phyloP scores from a whole-genome alignment of 2,329 filamentous ascomycete species.

The Exophiala viscosa region DNA sequence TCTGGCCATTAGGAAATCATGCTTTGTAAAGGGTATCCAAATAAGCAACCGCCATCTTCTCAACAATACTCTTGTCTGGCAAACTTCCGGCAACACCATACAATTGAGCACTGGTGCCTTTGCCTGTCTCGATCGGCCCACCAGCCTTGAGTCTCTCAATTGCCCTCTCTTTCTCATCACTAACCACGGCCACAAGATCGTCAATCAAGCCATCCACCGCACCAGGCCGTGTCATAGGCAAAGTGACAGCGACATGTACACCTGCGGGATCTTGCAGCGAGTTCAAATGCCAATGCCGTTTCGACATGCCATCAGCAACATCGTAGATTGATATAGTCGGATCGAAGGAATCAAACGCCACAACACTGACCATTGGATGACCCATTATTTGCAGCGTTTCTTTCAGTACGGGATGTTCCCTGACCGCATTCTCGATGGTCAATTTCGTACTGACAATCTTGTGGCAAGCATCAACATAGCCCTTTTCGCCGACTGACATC shows the following conservation, averaged over 20 bases:
- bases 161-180: constrained; percentile 75
- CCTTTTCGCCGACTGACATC: constrained; percentile 80
- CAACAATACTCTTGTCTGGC: constrained; percentile 93
- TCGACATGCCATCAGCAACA: constrained; percentile 81
- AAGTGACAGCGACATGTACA: constrained; percentile 88
- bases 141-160: constrained; percentile 54
- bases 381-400: constrained; percentile 77
- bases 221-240: constrained; percentile 66
- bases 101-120: constrained; percentile 73
- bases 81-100: constrained; percentile 94
- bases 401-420: constrained; percentile 63
- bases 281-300: constrained; percentile 91
- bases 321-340: constrained; percentile 82
- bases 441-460: constrained; percentile 84
- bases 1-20: constrained; percentile 38
- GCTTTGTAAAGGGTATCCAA: constrained; percentile 90
- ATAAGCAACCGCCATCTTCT: constrained; percentile 84
- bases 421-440: constrained; percentile 72
- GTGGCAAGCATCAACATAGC: constrained; percentile 82
- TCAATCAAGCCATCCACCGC: constrained; percentile 74
- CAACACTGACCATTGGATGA: constrained; percentile 80
- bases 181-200: constrained; percentile 61
- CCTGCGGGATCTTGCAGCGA: constrained; percentile 86
- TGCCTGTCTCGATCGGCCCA: constrained; percentile 34
- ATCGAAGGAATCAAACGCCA: constrained; percentile 76